Base-by-base conservation (phyloP, 2,329 filamentous ascomycete species). In the Aspergillus pseudoviridinutans region DNA sequence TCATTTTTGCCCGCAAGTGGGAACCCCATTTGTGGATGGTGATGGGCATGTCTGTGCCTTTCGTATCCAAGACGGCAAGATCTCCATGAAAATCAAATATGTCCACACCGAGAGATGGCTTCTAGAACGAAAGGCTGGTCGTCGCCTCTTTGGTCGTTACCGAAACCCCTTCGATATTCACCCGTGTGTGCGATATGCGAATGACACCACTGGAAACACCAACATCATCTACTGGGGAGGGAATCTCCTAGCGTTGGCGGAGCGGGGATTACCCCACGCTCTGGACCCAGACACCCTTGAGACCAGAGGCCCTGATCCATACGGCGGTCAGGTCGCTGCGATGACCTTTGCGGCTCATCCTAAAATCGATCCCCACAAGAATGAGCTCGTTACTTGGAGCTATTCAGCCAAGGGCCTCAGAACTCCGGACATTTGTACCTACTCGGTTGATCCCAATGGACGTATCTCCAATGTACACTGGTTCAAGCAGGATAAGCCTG, bases 161-260 rank as follows among this genome's bases (percentile, higher is more conserved):
- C 49, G 54, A 2, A 56, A 58, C 58, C 71, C 68, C 22, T 75
- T 63, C 61, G 74, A 72, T 4, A 69, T 75, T 60, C 68, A 69
- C 17, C 53, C 53, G 3, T 53, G 58, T 1, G 68, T 74, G 14
- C 64, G 70, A 51, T 66, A 68, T 35, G 66, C 66, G n/a, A 58
- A 71, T 12, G 62, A 67, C 46, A 71, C 64, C 6, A 76, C 75
- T 0, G 74, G 79, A 3, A 86, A 86, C 61, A 86, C 84, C 2
- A 86, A 86, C 57, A 73, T 86, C 20, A 74, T 82, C 1, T 84
- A 81, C 63, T 86, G 81, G 80, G 71, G 80, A 4, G 82, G 82
- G 0, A 76, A 80, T 6, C 42, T 66, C 2, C 53, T 66, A 1
- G 64, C 62, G 50, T 64, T 85, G 53, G 85, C 85, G 62, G 78